A percentile compares a stretch with the other conserved stretches of the same genome.
phyloP scores from a whole-genome alignment of 148 eudicot genomes.

The Rhododendron kiyosumense region DNA sequence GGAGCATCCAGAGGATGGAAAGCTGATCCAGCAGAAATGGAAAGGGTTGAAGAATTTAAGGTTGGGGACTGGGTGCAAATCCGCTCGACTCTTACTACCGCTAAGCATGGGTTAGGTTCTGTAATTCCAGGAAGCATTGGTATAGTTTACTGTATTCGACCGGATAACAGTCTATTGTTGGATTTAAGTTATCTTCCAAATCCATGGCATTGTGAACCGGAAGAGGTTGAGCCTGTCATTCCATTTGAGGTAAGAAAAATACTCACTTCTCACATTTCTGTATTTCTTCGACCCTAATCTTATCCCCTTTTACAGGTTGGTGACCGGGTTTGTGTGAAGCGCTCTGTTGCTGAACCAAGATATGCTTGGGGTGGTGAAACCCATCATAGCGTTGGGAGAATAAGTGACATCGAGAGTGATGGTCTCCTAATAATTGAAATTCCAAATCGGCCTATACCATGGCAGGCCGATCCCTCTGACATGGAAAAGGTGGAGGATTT shows the following conservation, averaged over 20 bases:
- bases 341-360: slow-evolving; percentile 93
- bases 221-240: slow-evolving; percentile 94
- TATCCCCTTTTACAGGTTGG: slow-evolving; percentile 52
- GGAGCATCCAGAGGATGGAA: slow-evolving; percentile 99
- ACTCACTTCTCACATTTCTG: not conserved
- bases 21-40: slow-evolving; percentile 99
- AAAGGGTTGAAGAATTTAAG: slow-evolving; percentile 95
- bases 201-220: slow-evolving; percentile 99
- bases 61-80: slow-evolving; percentile 99
- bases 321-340: slow-evolving; percentile 90
- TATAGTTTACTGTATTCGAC: slow-evolving; percentile 87
- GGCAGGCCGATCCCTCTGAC: slow-evolving; percentile 99
- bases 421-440: slow-evolving; percentile 93
- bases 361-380: slow-evolving; percentile 99
- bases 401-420: slow-evolving; percentile 89
- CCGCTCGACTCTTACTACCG: slow-evolving; percentile 88
- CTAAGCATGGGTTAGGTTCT: slow-evolving; percentile 92
- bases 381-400: slow-evolving; percentile 94
- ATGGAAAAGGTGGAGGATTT: slow-evolving; percentile 98
- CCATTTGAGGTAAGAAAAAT: slow-evolving; percentile 65
- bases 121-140: slow-evolving; percentile 99
- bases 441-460: slow-evolving; percentile 88
- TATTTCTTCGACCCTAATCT: not conserved
- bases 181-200: slow-evolving; percentile 83
- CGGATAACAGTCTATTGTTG: slow-evolving; percentile 80